Evolutionary conservation across 164 flowering plant genomes (phyloP), one percentile per base, ranked within the genome.

Genomic region (Stephania yunnanensis): DNA sequence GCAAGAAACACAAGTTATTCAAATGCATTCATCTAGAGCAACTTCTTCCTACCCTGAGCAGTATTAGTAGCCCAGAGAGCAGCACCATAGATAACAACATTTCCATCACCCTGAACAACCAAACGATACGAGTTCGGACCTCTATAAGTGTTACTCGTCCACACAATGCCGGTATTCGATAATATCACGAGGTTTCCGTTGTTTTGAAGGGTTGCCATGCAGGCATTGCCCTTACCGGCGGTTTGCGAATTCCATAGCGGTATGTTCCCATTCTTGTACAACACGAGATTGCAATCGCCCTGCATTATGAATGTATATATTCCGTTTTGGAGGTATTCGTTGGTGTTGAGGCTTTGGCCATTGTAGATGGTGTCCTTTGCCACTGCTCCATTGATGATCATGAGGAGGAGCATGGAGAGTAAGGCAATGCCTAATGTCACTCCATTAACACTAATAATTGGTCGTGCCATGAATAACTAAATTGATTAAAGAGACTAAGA

Each of bases 51-150:
- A 46, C 63, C 65, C 45, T 77, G 80, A 7, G 77, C 82, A 4
- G 83, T 78, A 42, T 78, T 78, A 0, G 80, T 81, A 19, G 83
- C 83, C 83, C 83, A 81, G 17, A 81, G 74, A 64, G 83, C 80
- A 6, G 75, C 78, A 12, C 78, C 82, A 22, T 80, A 80, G 46
- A 80, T 71, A 22, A 80, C 82, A 13, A 81, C 83, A 55, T 81
- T 81, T 2, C 83, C 83, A 48, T 81, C 83, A 22, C 64, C 30
- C 42, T 81, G 83, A 25, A 78, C 78, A 25, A 78, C 73, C 52
- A 81, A 75, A 2, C 83, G 71, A 76, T 81, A 81, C 22, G 44
- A 68, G 70, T 78, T 78, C 31, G 78, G 71, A 2, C 79, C 82
- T 10, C 68, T 17, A 15, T 74, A 71, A 4, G 53, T 70, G 15